Evolutionary conservation across 768 basidiomycete species (phyloP).

Genomic region (Lactarius trivialis): DNA sequence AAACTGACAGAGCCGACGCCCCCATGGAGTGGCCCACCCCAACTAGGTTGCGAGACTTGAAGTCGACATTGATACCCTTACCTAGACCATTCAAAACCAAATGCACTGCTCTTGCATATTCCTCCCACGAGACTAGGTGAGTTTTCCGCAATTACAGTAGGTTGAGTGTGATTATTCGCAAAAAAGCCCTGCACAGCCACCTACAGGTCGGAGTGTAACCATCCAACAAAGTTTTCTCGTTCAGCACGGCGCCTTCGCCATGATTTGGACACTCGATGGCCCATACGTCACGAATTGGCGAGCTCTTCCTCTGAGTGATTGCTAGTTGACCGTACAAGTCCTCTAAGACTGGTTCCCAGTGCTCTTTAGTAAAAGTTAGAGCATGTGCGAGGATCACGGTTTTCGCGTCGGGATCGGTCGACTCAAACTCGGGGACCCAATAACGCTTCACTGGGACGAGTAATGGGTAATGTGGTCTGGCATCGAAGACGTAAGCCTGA

Average conservation of each 20-base stretch:
- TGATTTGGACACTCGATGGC: slow-evolving; percentile 50
- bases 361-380: slow-evolving; percentile 51
- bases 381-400: slow-evolving; percentile 49
- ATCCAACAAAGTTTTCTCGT: slow-evolving; percentile 36
- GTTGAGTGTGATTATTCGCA: neutral
- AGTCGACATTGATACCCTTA: slow-evolving; percentile 44
- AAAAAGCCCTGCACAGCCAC: slow-evolving; percentile 17
- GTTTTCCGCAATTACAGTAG: neutral
- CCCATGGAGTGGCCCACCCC: slow-evolving; percentile 55
- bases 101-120: slow-evolving; percentile 44
- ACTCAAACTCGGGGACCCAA: slow-evolving; percentile 33
- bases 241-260: slow-evolving; percentile 45
- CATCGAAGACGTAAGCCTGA: slow-evolving; percentile 42
- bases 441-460: slow-evolving; percentile 46
- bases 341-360: slow-evolving; percentile 51
- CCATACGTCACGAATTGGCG: slow-evolving; percentile 42
- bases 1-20: slow-evolving; percentile 39
- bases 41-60: slow-evolving; percentile 40
- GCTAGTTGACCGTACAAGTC: slow-evolving; percentile 35
- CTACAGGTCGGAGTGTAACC: slow-evolving; percentile 40
- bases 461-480: slow-evolving; percentile 45
- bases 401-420: slow-evolving; percentile 35
- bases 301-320: neutral
- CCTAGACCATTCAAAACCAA: slow-evolving; percentile 44
- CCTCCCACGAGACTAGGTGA: slow-evolving; percentile 44